Base-by-base conservation (phyloP, 352 stramenopile genomes). In the Phytophthora colocasiae region DNA sequence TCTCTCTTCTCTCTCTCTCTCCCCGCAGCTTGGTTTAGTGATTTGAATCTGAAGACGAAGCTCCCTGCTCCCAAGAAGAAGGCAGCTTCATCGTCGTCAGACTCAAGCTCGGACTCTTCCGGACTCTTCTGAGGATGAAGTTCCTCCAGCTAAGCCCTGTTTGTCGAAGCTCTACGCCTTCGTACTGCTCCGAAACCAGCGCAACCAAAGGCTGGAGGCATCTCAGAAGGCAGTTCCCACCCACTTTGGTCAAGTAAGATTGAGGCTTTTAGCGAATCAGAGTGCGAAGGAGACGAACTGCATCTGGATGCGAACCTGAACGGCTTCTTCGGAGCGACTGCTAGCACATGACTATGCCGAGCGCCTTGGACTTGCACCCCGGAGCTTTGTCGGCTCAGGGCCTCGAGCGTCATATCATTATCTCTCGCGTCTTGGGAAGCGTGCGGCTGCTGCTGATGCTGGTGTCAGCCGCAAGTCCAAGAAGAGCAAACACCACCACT, bases 231-330 rank as follows among this genome's bases (percentile, higher is more conserved):
- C 53, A 93, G 78, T 45, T 83, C 78, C 10, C 88, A 96, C n/a
- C n/a, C 63, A 89, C 86, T 40, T 64, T 96, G n/a, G 88, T 96
- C 24, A 91, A 91, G 73, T n/a, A 89, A 89, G 57, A 94, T 96
- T 11, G 84, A 95, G 54, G 75, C 66, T 26, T 96, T 90, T 55
- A 57, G 52, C 31, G 80, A 79, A 38, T 90, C 84, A n/a, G n/a
- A 70, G 69, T 14, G n/a, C n/a, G 68, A 62, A 31, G 66, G 54
- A 4, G 59, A 81, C 24, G 66, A 77, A 59, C 50, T 96, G 44
- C 88, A 96, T 46, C 49, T 96, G 57, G 81, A 90, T 59, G 63
- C 84, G 3, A 90, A 83, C 52, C 65, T 96, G 52, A 96, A 96
- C 53, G 80, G 84, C 49, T 96, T 93, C 49, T n/a, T n/a, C n/a